These are phyloP conservation scores for Pseudopyricularia cyperi DNA, from an alignment of 2,329 filamentous ascomycete genomes.

Conservation along the genomic window DNA sequence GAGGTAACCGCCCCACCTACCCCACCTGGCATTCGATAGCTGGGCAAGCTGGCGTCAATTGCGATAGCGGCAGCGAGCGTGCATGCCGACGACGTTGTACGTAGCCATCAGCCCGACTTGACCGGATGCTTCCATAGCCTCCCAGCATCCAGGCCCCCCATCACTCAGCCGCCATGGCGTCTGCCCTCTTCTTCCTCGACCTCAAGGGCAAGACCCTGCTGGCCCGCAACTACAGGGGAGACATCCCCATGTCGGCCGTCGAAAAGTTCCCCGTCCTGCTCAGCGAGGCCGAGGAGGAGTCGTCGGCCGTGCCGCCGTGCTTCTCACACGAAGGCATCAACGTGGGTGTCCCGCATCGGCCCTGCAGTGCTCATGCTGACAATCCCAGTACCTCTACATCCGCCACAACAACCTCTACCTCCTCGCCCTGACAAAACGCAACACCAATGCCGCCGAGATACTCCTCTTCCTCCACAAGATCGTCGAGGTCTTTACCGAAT, in stretches of 20 bases:
- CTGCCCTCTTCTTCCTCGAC: slow-evolving; percentile 95
- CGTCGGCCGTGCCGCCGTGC: slow-evolving; percentile 89
- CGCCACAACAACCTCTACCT: slow-evolving; percentile 98
- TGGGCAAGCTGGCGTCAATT: neutral
- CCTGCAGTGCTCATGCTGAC: neutral
- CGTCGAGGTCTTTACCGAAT: slow-evolving; percentile 98
- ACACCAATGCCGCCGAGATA: slow-evolving; percentile 97
- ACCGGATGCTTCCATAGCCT: neutral
- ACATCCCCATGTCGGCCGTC: slow-evolving; percentile 97
- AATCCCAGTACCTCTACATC: slow-evolving; percentile 83
- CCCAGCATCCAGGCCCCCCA: neutral
- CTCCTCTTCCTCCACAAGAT: slow-evolving; percentile 96
- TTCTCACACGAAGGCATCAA: slow-evolving; percentile 99
- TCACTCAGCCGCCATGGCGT: slow-evolving; percentile 56
- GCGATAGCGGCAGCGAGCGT: neutral
- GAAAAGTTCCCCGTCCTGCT: slow-evolving; percentile 95
- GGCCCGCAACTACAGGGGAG: slow-evolving; percentile 94
- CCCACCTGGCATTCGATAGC: slow-evolving; percentile 1
- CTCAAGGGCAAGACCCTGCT: slow-evolving; percentile 99
- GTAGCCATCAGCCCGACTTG: neutral
- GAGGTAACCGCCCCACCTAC: neutral
- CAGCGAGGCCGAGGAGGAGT: slow-evolving; percentile 98
- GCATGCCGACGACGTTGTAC: no score
- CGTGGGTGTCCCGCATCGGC: slow-evolving; percentile 35
- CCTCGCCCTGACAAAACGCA: slow-evolving; percentile 93